A percentile compares a stretch with the other conserved stretches of the same genome.
Conservation (phyloP, 805 yeast species). For the Pichia insulana region DNA sequence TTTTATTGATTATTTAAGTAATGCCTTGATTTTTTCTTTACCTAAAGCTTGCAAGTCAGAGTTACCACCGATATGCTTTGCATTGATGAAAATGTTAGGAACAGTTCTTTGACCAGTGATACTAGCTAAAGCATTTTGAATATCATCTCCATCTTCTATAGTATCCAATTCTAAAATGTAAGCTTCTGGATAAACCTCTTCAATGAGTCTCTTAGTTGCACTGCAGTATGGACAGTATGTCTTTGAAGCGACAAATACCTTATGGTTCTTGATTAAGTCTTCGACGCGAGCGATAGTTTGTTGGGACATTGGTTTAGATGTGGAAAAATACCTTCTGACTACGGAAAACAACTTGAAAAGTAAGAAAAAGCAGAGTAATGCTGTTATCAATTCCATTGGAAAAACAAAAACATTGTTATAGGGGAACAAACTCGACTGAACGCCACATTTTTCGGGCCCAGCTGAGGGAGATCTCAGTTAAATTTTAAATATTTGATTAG, state of each 20-base stretch:
- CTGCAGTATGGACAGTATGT: conserved; percentile 62
- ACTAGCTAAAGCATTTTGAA: conserved; percentile 70
- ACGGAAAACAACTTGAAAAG: conserved; percentile 24
- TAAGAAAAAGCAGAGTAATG: conserved; percentile 4
- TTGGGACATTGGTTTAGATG: conserved; percentile 48
- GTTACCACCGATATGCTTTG: conserved; percentile 94
- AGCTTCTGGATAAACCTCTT: conserved; percentile 36
- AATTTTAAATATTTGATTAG: too few relatives aligned
- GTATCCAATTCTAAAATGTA: conserved; percentile 46
- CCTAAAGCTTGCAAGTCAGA: conserved; percentile 73
- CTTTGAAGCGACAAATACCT: conserved; percentile 76
- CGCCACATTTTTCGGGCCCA: neutral
- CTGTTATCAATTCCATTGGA: neutral
- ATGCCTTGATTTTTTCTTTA: conserved; percentile 15
- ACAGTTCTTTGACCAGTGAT: conserved; percentile 89
- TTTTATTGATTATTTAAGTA: too few relatives aligned
- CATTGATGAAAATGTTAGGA: conserved; percentile 84
- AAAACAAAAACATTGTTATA: neutral
- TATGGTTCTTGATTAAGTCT: conserved; percentile 52
- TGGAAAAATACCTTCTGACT: conserved; percentile 21
- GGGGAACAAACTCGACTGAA: neutral
- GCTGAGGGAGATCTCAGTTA: neutral
- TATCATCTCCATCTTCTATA: conserved; percentile 61
- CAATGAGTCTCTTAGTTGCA: conserved; percentile 39
- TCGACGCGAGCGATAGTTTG: conserved; percentile 51